phyloP scores from a whole-genome alignment of 805 yeast genomes.

The Teunomyces tritomae region DNA sequence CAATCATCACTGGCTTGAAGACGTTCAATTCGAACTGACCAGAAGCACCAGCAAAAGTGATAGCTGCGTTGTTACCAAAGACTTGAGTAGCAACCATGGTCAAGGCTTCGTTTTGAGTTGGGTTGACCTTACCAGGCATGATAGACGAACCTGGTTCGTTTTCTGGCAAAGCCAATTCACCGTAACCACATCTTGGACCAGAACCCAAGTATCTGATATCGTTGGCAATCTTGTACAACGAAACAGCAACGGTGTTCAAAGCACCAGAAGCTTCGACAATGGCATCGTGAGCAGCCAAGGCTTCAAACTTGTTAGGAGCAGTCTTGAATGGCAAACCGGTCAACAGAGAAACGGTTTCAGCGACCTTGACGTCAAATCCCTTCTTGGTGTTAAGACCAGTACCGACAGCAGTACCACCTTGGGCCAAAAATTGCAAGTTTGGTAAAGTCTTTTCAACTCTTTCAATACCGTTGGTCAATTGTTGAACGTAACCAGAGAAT shows the following conservation, averaged over 20 bases:
- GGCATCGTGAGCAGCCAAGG: slow-evolving; percentile 98
- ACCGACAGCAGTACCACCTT: slow-evolving; percentile 99
- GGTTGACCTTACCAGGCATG: slow-evolving; percentile 99
- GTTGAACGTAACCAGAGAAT: slow-evolving; percentile 94
- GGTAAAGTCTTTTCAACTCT: slow-evolving; percentile 79
- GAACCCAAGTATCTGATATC: slow-evolving; percentile 98
- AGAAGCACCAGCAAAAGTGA: slow-evolving; percentile 96
- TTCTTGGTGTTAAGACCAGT: slow-evolving; percentile 93
- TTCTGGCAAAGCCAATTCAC: slow-evolving; percentile 92
- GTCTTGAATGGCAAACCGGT: slow-evolving; percentile 89
- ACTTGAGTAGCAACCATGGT: slow-evolving; percentile 98
- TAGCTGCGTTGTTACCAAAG: slow-evolving; percentile 92
- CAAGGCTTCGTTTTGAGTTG: slow-evolving; percentile 98
- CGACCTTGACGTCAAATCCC: slow-evolving; percentile 87
- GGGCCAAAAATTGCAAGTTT: slow-evolving; percentile 80
- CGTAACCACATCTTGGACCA: slow-evolving; percentile 99
- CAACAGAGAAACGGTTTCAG: slow-evolving; percentile 77
- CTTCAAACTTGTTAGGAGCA: slow-evolving; percentile 99
- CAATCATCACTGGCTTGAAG: slow-evolving; percentile 93
- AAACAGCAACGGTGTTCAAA: slow-evolving; percentile 88
- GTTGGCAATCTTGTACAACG: slow-evolving; percentile 94
- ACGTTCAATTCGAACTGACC: slow-evolving; percentile 99
- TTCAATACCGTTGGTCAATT: slow-evolving; percentile 83
- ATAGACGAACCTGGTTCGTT: slow-evolving; percentile 99
- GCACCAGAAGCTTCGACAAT: slow-evolving; percentile 98